Evolutionary conservation across 306 rosid species (phyloP), one percentile per base, ranked within the genome.

Genomic region (Canavalia ensiformis): DNA sequence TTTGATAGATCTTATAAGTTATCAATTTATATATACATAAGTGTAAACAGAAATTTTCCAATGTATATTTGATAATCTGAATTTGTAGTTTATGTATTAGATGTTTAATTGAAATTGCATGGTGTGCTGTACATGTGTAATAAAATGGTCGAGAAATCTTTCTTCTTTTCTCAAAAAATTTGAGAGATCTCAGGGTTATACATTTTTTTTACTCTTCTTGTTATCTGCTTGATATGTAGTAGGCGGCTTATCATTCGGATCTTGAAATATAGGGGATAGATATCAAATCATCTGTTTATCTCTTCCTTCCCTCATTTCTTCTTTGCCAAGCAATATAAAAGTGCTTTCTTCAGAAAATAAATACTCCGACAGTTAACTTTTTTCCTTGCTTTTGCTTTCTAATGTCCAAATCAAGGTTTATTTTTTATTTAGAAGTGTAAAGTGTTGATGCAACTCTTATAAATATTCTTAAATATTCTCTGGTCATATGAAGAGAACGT

Each of bases 401-500:
- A 37, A 30, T 58, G 28, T 54, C 62, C 56, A 47, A 56, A 66
- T 59, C 44, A 30, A 51, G 5, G 4, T 51, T 67, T 42, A 7
- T 34, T 56, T 70, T 68, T 65, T 74, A 44, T 70, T 49, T 10
- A 58, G 4, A 72, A 78, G 50, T 50, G 52, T 46, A 57, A 77
- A 67, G n/a, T 68, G n/a, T 77, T 72, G 67, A 25, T 72, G 30
- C 66, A 41, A 52, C 56, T 72, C 57, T 77, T 77, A 28, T 41
- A 0, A 47, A 54, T 66, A 45, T 42, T 85, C 78, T 81, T 68
- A 73, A 47, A 45, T 18, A n/a, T 39, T 68, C 29, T 68, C 59
- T 68, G 63, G 18, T 79, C 45, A 33, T 69, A 57, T 84, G 90
- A 85, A 95, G 99, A 89, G 88, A 89, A 60, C 92, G 93, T 4